Base-by-base conservation (phyloP, 176 grass and related monocot genomes). In the Oryza australiensis region DNA sequence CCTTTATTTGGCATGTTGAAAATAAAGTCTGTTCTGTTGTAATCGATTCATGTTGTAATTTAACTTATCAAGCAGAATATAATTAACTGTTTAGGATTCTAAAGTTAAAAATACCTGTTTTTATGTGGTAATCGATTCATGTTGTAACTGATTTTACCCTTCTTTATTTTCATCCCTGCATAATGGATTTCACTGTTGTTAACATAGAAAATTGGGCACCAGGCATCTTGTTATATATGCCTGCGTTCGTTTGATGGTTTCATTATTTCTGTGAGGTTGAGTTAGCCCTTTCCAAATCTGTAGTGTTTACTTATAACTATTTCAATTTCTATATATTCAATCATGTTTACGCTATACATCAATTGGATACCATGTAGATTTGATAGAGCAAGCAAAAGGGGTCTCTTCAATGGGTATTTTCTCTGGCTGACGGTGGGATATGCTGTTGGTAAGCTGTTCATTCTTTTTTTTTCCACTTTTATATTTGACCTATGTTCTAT, bases 381-480 rank as follows among this genome's bases (percentile, higher is more conserved):
- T 83, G 95, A 98, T 71, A 95, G 92, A 86, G 75, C 90, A 73
- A 86, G 62, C 72, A 93, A 88, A 79, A 95, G 89, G 9, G 85
- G 95, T 18, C 65, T 90, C 88, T 71, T 83, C 57, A 93, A 91
- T 88, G 95, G 95, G 30, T 98, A 95, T 82, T 98, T 98, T 86
- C 82, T 98, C 2, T 98, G 92, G 95, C 37, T 98, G 75, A 93
- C 68, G 24, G 34, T 93, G 76, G 95, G 95, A 41, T 98, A 98
- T 90, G 87, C 87, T 75, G 88, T 93, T 82, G 92, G 95, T 98
- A 90, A 69, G 92, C 49, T 9, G 66, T 68, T 66, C 15, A 68
- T 33, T 65, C 34, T 57, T 62, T 66, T 22, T 72, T 20, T 42
- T 16, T 35, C 0, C 64, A 32, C 16, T 23, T 20, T 55, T 72